Percentiles rank a stretch among this genome's conserved stretches.
These are phyloP conservation scores for Trypanosoma lewisi DNA, from an alignment of 208 protist genomes.

Conservation along the genomic window DNA sequence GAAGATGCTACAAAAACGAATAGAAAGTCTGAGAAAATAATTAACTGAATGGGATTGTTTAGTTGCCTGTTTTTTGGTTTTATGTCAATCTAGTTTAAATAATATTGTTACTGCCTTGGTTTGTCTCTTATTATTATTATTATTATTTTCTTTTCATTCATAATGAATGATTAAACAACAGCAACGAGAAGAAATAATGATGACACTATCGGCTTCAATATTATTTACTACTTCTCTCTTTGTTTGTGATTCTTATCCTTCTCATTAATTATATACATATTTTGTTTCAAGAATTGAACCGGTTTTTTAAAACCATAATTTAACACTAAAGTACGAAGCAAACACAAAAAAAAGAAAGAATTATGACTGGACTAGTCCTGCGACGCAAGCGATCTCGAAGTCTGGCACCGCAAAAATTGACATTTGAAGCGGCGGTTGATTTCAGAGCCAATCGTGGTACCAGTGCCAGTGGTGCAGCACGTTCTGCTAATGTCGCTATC, in stretches of 20 bases:
- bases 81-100: background rate
- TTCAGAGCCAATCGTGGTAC: background rate
- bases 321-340: conserved; percentile 23
- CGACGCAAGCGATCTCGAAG: conserved; percentile 18
- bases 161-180: conserved; percentile 8
- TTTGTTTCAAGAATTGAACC: conserved; percentile 13
- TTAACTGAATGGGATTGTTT: background rate
- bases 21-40: conserved; percentile 38
- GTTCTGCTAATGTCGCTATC: background rate
- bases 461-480: background rate
- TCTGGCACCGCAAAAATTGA: background rate
- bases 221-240: too few relatives aligned
- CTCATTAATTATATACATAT: background rate
- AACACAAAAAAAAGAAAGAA: conserved; percentile 7
- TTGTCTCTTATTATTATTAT: conserved; percentile 12
- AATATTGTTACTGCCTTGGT: background rate
- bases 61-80: conserved; percentile 13
- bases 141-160: conserved; percentile 7
- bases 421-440: background rate
- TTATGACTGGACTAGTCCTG: conserved; percentile 17
- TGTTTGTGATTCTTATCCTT: conserved; percentile 11
- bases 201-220: too few relatives aligned
- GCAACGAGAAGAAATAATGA: too few relatives aligned
- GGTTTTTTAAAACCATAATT: conserved; percentile 20
- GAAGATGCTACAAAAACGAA: conserved; percentile 31